Percentiles rank a stretch among this genome's conserved stretches.
Conservation (phyloP, 129 eudicot species). For the Helianthus tuberosus region DNA sequence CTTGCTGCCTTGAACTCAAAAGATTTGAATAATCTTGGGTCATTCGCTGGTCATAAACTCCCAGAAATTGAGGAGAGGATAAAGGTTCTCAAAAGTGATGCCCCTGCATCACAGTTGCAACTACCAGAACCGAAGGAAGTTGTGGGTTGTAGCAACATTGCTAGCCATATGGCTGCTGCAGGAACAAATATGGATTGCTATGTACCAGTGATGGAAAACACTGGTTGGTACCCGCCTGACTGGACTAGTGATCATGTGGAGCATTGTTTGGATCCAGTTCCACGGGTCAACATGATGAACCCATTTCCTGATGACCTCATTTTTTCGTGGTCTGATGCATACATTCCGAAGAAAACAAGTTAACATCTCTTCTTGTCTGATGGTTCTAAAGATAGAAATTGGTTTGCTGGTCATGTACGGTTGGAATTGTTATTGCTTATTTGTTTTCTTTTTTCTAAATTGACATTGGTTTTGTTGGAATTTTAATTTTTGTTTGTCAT, state of each 20-base stretch:
- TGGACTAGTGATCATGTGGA: constrained; percentile 24
- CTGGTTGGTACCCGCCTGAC: constrained; percentile 24
- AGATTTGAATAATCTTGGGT: constrained; percentile 4
- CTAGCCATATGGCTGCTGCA: not conserved
- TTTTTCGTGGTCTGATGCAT: constrained; percentile 26
- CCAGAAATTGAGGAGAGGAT: constrained; percentile 29
- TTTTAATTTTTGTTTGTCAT: constrained; percentile 1
- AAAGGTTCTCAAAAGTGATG: constrained; percentile 9
- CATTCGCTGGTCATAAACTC: constrained; percentile 18
- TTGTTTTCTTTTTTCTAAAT: not conserved
- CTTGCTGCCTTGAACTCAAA: not conserved
- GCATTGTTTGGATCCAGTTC: constrained; percentile 12
- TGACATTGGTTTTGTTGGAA: not conserved
- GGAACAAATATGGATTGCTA: not conserved
- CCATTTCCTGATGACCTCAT: not conserved
- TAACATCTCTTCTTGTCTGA: too few relatives aligned
- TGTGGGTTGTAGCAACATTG: constrained; percentile 5
- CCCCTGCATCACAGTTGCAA: not conserved
- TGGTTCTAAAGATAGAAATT: not conserved
- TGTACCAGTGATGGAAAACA: constrained; percentile 22
- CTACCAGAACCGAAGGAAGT: not conserved
- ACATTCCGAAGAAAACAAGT: not conserved
- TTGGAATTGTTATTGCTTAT: too few relatives aligned
- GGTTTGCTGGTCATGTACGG: not conserved
- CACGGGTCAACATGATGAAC: constrained; percentile 17